Base-by-base conservation (phyloP, 2,329 filamentous ascomycete species). In the Scytalidium lignicola region DNA sequence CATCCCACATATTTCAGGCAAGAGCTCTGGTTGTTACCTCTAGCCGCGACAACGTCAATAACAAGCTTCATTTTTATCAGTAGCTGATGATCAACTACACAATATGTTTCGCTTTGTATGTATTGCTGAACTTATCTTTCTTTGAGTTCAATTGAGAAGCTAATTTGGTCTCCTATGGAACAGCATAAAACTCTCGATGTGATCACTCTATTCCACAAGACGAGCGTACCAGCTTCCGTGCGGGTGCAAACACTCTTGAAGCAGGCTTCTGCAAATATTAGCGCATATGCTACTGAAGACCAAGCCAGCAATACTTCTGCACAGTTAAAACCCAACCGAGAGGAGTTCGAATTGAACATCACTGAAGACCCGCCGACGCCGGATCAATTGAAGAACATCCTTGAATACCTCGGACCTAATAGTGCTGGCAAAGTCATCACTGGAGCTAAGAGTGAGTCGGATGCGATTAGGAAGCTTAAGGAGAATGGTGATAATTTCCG, bases 121-220 rank as follows among this genome's bases (percentile, higher is more conserved):
- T n/a, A n/a, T n/a, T n/a, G n/a, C n/a, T n/a, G n/a, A n/a, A n/a
- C n/a, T n/a, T n/a, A n/a, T n/a, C n/a, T n/a, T n/a, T 8, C 32
- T 13, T 13, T 4, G 6, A 37, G 8, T 21, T 18, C 13, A 19
- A 37, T 20, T 43, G 10, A 18, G 21, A 32, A 13, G 10, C 22
- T 22, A 41, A 40, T 26, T 15, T 49, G n/a, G n/a, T n/a, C 28
- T 8, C 19, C 9, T 4, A 17, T 32, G 10, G 15, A 40, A 49
- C 62, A 90, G 86, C 80, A 77, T 71, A 91, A 90, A 76, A 79
- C 86, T 58, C 79, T 88, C 69, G 91, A 97, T 74, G 88, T 95
- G 58, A 82, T 97, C 66, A 97, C 92, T 53, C 85, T 99, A 75
- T 99, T 97, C 78, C 91, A 96, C 79, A 88, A 88, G 69, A 81